A percentile compares a stretch with the other conserved stretches of the same genome.
These are phyloP conservation scores for Silene noctiflora DNA, from an alignment of 179 eudicot genomes.

Conservation along the genomic window DNA sequence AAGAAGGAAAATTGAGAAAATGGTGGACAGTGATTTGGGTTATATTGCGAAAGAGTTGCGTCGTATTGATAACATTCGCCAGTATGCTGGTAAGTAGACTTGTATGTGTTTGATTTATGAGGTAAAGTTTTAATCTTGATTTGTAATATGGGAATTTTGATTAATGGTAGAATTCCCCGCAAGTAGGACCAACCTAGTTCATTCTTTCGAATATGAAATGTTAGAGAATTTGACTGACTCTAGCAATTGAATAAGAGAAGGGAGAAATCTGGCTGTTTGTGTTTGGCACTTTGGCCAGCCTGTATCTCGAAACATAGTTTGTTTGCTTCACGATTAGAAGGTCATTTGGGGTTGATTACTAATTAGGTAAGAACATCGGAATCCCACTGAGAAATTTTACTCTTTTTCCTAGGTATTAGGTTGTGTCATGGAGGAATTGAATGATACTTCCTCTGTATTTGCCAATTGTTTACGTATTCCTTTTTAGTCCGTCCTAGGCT, in stretches of 20 bases:
- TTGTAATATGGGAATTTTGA: neutral
- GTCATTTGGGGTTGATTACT: neutral
- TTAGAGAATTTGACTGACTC: neutral
- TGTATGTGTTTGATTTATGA: neutral
- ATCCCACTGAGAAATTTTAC: too few species aligned
- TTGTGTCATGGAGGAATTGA: too few species aligned
- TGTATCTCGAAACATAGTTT: too few species aligned
- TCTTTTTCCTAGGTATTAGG: too few species aligned
- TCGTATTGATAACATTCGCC: slow-evolving; percentile 36
- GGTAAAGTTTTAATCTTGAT: neutral
- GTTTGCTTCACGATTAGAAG: neutral
- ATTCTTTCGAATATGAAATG: neutral
- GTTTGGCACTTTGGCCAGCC: too few species aligned
- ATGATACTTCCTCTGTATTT: too few species aligned
- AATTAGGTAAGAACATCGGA: too few species aligned
- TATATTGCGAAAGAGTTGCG: slow-evolving; percentile 34
- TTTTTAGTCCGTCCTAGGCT: too few species aligned
- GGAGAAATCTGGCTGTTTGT: neutral
- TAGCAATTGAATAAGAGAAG: neutral
- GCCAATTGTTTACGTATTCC: too few species aligned
- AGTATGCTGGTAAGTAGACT: slow-evolving; percentile 35
- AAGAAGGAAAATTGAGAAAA: slow-evolving; percentile 31
- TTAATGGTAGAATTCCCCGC: neutral
- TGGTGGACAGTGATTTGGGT: slow-evolving; percentile 33
- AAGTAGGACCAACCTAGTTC: neutral